These are phyloP conservation scores for Microcyclospora tardicrescens DNA, from an alignment of 2,329 filamentous ascomycete species.

Conservation along the genomic window DNA sequence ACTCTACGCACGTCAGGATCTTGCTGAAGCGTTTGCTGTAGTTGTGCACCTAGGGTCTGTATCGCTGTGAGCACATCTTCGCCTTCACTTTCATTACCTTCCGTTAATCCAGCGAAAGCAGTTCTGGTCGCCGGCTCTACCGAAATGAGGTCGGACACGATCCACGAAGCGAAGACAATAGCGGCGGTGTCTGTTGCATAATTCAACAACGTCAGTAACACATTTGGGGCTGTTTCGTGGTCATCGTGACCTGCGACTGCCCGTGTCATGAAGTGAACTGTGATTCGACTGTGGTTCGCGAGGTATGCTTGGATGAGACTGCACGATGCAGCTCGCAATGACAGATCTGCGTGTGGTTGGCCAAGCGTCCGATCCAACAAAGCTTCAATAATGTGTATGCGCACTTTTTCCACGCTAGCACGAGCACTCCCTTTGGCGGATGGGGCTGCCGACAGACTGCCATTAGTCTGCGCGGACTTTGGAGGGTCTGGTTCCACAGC, in stretches of 20 bases:
- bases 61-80: slow-evolving; percentile 94
- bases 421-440: slow-evolving; percentile 15
- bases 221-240: slow-evolving; percentile 69
- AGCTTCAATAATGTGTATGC: slow-evolving; percentile 81
- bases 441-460: slow-evolving; percentile 10
- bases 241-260: slow-evolving; percentile 81
- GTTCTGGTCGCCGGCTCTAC: slow-evolving; percentile 69
- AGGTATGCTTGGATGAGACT: slow-evolving; percentile 92
- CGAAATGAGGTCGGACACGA: slow-evolving; percentile 74
- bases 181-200: slow-evolving; percentile 69
- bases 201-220: slow-evolving; percentile 67
- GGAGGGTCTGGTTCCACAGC: slow-evolving; percentile 1
- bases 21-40: slow-evolving; percentile 61
- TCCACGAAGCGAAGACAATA: slow-evolving; percentile 76
- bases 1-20: slow-evolving; percentile 62
- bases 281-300: slow-evolving; percentile 64
- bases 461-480: slow-evolving; percentile 14
- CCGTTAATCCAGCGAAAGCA: slow-evolving; percentile 66
- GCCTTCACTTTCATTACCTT: slow-evolving; percentile 76
- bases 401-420: slow-evolving; percentile 24
- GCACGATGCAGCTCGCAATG: slow-evolving; percentile 72
- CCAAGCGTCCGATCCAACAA: slow-evolving; percentile 70
- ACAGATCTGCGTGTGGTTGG: slow-evolving; percentile 54
- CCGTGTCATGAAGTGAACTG: slow-evolving; percentile 70
- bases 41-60: slow-evolving; percentile 72